Evolutionary conservation across 371 early-diverging fungal genomes (phyloP).

Genomic region (Lichtheimia hyalospora): DNA sequence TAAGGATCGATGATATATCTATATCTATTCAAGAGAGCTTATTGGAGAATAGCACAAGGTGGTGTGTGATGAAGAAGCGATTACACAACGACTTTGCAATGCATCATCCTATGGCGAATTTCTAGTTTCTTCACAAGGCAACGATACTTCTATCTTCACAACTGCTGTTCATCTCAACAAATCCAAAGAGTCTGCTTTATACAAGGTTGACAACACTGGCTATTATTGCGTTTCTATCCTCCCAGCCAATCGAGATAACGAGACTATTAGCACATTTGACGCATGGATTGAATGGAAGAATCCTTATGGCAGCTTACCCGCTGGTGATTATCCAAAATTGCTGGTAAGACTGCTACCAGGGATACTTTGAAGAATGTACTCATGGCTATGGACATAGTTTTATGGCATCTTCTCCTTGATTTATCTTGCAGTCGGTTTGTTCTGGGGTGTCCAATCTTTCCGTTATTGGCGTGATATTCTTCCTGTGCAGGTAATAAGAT

Average conservation of each 20-base stretch:
- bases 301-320: constrained; percentile 85
- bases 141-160: constrained; percentile 41
- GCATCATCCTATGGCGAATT: constrained; percentile 42
- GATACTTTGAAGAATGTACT: not conserved
- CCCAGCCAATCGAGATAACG: constrained; percentile 19
- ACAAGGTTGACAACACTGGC: constrained; percentile 62
- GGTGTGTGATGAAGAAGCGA: constrained; percentile 47
- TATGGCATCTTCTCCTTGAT: constrained; percentile 71
- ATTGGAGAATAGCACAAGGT: constrained; percentile 30
- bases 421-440: constrained; percentile 71
- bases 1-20: not conserved
- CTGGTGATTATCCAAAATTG: constrained; percentile 86
- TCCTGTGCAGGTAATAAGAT: constrained; percentile 67
- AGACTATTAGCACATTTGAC: constrained; percentile 39
- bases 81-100: constrained; percentile 46
- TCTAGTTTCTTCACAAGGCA: constrained; percentile 27
- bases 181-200: constrained; percentile 31
- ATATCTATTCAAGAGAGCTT: not conserved
- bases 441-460: constrained; percentile 78
- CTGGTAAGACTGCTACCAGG: constrained; percentile 37
- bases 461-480: constrained; percentile 86
- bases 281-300: constrained; percentile 70
- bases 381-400: constrained; percentile 34
- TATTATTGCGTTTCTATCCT: constrained; percentile 67
- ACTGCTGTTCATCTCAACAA: constrained; percentile 25